Conservation (phyloP, 2,329 filamentous ascomycete species). For the Escovopsis weberi region DNA sequence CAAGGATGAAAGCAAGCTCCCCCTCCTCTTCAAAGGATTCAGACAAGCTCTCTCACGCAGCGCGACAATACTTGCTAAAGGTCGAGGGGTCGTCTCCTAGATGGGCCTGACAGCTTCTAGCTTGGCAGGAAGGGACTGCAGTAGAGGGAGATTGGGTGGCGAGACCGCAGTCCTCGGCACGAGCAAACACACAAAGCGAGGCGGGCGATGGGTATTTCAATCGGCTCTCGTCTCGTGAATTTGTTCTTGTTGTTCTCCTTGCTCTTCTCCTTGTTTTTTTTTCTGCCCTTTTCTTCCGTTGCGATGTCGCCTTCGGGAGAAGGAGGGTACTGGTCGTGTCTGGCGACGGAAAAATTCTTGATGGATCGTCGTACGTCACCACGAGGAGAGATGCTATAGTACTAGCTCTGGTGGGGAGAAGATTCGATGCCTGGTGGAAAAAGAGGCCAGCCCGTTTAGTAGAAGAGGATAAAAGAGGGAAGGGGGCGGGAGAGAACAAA, state of each 20-base stretch:
- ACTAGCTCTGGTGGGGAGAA: background rate
- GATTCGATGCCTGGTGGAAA: too few species aligned
- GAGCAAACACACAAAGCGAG: background rate
- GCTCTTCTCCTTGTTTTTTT: too few species aligned
- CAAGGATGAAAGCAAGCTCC: constrained; percentile 32
- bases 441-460: too few species aligned
- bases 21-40: constrained; percentile 40
- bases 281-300: too few species aligned
- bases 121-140: background rate
- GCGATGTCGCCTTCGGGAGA: too few species aligned
- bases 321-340: too few species aligned
- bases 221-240: background rate
- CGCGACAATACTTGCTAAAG: constrained; percentile 24
- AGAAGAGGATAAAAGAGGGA: too few species aligned
- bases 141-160: constrained; percentile 1
- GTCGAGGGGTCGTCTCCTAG: constrained; percentile 17
- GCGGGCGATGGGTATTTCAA: background rate
- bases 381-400: background rate
- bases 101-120: constrained; percentile 15
- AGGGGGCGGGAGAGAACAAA: too few species aligned
- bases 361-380: background rate
- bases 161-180: constrained; percentile 2
- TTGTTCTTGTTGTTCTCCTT: too few species aligned
- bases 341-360: background rate
- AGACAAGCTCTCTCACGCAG: constrained; percentile 13